A percentile compares a stretch with the other conserved stretches of the same genome.
Evolutionary conservation across 2,329 filamentous ascomycete genomes (phyloP).

Genomic region (Neodidymelliopsis sp.): DNA sequence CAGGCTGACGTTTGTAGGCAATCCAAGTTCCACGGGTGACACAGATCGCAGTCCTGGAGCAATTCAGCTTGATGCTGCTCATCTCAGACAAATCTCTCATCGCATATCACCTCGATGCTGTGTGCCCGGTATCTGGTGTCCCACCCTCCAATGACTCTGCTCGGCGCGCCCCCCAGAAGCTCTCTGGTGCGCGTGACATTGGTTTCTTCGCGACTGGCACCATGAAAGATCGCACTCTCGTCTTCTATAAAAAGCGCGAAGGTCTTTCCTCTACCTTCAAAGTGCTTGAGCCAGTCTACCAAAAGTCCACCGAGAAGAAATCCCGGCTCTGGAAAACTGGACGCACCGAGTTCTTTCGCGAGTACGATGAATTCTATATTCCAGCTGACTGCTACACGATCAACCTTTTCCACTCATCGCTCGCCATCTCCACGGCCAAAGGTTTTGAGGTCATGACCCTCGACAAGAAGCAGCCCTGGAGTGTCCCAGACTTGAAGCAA

Average conservation of each 20-base stretch:
- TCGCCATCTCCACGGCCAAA: slow-evolving; percentile 88
- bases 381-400: slow-evolving; percentile 93
- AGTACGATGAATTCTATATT: slow-evolving; percentile 99
- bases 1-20: slow-evolving; percentile 63
- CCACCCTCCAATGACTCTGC: slow-evolving; percentile 74
- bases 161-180: slow-evolving; percentile 86
- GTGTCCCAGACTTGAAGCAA: slow-evolving; percentile 83
- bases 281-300: slow-evolving; percentile 93
- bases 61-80: slow-evolving; percentile 90
- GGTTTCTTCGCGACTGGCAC: slow-evolving; percentile 94
- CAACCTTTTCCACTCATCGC: slow-evolving; percentile 93
- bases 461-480: slow-evolving; percentile 96
- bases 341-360: slow-evolving; percentile 92
- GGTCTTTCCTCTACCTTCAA: slow-evolving; percentile 93
- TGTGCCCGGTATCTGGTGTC: slow-evolving; percentile 65
- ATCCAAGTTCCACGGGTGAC: slow-evolving; percentile 81
- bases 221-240: slow-evolving; percentile 94
- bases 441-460: slow-evolving; percentile 96
- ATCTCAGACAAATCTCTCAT: slow-evolving; percentile 91
- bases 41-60: slow-evolving; percentile 92
- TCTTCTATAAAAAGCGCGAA: slow-evolving; percentile 98
- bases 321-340: slow-evolving; percentile 74
- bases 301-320: slow-evolving; percentile 87
- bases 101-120: slow-evolving; percentile 89
- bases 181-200: slow-evolving; percentile 87